Base-by-base conservation (phyloP, 2,329 filamentous ascomycete genomes). In the Hypoxylon sp. region DNA sequence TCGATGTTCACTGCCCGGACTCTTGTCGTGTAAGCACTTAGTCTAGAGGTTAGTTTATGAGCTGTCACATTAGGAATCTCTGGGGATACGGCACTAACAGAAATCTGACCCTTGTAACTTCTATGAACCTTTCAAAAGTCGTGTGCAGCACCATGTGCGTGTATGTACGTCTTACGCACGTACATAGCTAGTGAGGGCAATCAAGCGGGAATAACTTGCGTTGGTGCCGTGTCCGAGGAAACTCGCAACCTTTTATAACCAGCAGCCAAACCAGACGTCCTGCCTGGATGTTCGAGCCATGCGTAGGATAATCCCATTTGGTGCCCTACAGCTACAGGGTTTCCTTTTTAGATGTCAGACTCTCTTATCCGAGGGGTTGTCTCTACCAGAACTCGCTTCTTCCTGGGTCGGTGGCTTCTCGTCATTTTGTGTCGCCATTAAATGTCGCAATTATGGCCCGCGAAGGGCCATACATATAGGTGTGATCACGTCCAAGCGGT, bases 291-390 rank as follows among this genome's bases (percentile, higher is more conserved):
- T 32, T 55, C n/a, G 49, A 28, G 33, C 52, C 40, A 53, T 45
- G 56, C 56, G 52, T 32, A 45, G 50, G 51, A 45, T 12, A 55
- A 42, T 51, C 53, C 33, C 26, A 32, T 44, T 32, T 45, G 46
- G 44, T 20, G 12, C 22, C 38, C 30, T 33, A 40, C 18, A 20
- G 40, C 49, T 59, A 64, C 49, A 53, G 52, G 58, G 45, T 55
- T 61, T 46, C 16, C 28, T 58, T 54, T 57, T 46, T 40, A 45
- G 49, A 53, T 44, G 64, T 62, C 57, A 60, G 56, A 55, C 64
- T 57, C 58, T 51, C 58, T 59, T 60, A 62, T 67, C 61, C 60
- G 54, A 64, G 64, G 49, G 38, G 60, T 57, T 33, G 64, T 67
- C 49, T 62, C 59, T 32, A 69, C 64, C 67, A 65, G 28, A 69